These are phyloP conservation scores for Neurospora pannonica DNA, from an alignment of 495 filamentous ascomycete genomes.

Conservation along the genomic window DNA sequence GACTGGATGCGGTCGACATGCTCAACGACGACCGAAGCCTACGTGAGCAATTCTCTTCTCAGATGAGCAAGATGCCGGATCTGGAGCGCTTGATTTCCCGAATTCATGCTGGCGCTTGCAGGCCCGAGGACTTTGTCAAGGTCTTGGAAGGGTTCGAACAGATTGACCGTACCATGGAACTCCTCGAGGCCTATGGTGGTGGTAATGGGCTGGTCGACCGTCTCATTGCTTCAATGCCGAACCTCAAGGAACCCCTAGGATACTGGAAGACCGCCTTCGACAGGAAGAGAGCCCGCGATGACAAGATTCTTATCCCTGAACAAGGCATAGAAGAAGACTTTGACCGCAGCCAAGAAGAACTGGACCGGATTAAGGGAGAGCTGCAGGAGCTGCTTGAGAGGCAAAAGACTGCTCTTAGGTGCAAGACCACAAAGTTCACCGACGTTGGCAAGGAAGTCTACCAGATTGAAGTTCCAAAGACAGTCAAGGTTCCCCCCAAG, in stretches of 20 bases:
- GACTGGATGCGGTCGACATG: constrained; percentile 92
- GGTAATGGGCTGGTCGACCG: constrained; percentile 78
- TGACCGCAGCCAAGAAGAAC: constrained; percentile 70
- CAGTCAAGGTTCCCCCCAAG: constrained; percentile 73
- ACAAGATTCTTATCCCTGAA: constrained; percentile 67
- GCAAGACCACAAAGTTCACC: constrained; percentile 64
- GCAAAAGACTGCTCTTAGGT: constrained; percentile 55
- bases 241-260: constrained; percentile 59
- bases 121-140: constrained; percentile 81
- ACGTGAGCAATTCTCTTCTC: constrained; percentile 73
- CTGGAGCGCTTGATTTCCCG: constrained; percentile 90
- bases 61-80: constrained; percentile 85
- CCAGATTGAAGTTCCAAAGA: constrained; percentile 83
- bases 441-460: constrained; percentile 97
- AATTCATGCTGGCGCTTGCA: constrained; percentile 84
- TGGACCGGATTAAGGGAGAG: constrained; percentile 60
- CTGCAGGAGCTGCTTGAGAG: constrained; percentile 64
- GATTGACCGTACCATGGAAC: constrained; percentile 81
- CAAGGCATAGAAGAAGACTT: constrained; percentile 90
- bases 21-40: constrained; percentile 72
- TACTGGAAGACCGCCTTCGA: constrained; percentile 95
- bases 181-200: constrained; percentile 57
- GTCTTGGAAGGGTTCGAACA: constrained; percentile 97
- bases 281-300: constrained; percentile 65
- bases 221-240: constrained; percentile 74